phyloP scores from a whole-genome alignment of 2,329 filamentous ascomycete genomes.

The Stachybotrys echinatus region DNA sequence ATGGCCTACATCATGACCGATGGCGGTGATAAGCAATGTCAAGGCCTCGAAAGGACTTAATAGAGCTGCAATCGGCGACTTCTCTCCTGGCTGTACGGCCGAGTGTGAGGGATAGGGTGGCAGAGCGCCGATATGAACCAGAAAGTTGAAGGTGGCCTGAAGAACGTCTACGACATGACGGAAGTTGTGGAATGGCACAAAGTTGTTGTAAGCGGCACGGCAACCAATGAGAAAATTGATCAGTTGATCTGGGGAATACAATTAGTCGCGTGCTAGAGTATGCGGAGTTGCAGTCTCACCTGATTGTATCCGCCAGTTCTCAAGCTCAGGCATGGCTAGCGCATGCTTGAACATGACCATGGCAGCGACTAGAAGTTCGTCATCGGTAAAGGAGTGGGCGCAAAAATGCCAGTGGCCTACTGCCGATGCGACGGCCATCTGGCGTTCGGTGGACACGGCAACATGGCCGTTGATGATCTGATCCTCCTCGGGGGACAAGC shows the following conservation, averaged over 20 bases:
- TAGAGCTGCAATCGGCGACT: conserved; percentile 66
- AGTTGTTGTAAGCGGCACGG: conserved; percentile 90
- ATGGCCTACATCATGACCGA: conserved; percentile 95
- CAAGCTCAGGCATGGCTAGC: conserved; percentile 73
- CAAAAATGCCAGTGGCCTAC: conserved; percentile 83
- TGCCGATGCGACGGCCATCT: conserved; percentile 58
- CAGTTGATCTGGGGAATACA: conserved; percentile 58
- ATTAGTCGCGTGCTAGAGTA: background rate
- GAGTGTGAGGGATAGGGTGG: conserved; percentile 58
- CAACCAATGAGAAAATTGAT: conserved; percentile 83
- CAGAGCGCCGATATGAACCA: conserved; percentile 72
- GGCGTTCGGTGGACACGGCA: conserved; percentile 60
- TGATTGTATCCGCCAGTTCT: conserved; percentile 72
- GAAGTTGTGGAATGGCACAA: conserved; percentile 97
- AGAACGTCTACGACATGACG: conserved; percentile 94
- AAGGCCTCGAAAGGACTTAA: conserved; percentile 85
- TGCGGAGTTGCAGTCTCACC: conserved; percentile 44
- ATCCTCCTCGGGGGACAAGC: conserved; percentile 58
- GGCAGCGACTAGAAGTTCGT: conserved; percentile 83
- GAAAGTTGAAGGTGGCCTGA: conserved; percentile 87
- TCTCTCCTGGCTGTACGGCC: conserved; percentile 27
- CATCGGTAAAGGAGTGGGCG: conserved; percentile 83
- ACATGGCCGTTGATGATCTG: conserved; percentile 61
- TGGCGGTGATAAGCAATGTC: conserved; percentile 87
- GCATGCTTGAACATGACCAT: conserved; percentile 87